Base-by-base conservation (phyloP, 495 filamentous ascomycete species). In the Immersiella caudata region DNA sequence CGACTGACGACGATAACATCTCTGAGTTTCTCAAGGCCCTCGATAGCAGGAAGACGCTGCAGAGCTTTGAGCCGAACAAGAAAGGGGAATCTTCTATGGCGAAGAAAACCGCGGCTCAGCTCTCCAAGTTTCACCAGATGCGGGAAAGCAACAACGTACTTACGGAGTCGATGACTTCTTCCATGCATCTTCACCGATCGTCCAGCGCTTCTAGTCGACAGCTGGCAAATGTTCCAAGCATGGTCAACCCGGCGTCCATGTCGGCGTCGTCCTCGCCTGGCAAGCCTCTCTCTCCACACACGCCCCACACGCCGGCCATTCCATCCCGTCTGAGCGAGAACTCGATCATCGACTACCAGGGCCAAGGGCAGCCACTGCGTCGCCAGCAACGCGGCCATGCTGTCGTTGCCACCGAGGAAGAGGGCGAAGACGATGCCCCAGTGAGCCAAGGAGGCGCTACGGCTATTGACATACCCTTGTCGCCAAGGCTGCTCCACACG, bases 251-350 rank as follows among this genome's bases (percentile, higher is more conserved):
- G 0, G 91, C 90, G 20, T 91, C 91, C n/a, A 84, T 91, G 54
- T 96, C 93, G 12, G 88, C 89, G 0, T 91, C 92, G 5, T 94
- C 94, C 1, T 96, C 93, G 3, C 93, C 92, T 7, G 93, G 93
- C 62, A 98, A 97, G 70, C 93, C 94, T 1, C 84, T 96, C 56
- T 96, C 93, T 1, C 94, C 94, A 12, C 94, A 97, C 76, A 97
- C 94, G 0, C 94, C 94, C 9, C 94, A 97, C 71, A 97, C 93
- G 6, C 94, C 94, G 5, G 93, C 94, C 20, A 91, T 97, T 55
- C 93, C 94, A 36, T 97, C 93, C 21, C 87, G 94, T n/a, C 78
- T 98, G 54, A 96, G 92, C 74, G 93, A 93, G 69, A 90, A 93
- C 71, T 93, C 90, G 62, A 91, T 92, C 60, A 87, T 90, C n/a